Percentiles rank a stretch among this genome's conserved stretches.
Evolutionary conservation across 495 filamentous ascomycete species (phyloP).

Genomic region (Penicillium desertorum): DNA sequence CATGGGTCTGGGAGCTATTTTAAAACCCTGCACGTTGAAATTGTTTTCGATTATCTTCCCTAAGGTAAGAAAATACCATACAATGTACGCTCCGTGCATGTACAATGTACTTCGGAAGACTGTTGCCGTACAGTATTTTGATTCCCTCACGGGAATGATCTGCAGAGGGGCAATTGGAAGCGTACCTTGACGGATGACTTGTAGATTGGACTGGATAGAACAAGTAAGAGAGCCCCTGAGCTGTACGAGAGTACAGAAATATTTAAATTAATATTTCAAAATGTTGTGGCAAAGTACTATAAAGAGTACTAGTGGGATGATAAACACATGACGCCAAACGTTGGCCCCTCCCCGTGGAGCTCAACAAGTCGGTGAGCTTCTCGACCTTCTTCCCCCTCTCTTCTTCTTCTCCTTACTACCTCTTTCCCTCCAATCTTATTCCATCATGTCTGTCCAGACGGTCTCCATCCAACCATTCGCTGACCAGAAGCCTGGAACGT

Average conservation of each 20-base stretch:
- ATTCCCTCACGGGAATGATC: conserved; percentile 6
- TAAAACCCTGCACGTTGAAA: not conserved
- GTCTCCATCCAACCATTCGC: conserved; percentile 81
- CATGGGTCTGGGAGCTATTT: not conserved
- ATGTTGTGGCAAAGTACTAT: not conserved
- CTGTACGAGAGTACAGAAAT: not conserved
- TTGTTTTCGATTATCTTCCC: not conserved
- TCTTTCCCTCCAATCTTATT: conserved; percentile 14
- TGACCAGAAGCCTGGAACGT: conserved; percentile 99
- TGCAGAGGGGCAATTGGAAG: conserved; percentile 2
- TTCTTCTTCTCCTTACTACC: conserved; percentile 12
- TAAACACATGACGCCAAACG: conserved; percentile 31
- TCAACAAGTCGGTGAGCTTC: conserved; percentile 32
- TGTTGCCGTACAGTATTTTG: not conserved
- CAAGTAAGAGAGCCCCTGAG: not conserved
- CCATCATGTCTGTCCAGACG: conserved; percentile 15
- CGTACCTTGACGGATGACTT: not conserved
- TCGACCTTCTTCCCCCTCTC: not conserved
- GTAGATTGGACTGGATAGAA: not conserved
- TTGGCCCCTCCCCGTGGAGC: conserved; percentile 20
- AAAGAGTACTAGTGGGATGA: conserved; percentile 23
- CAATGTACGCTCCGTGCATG: not conserved
- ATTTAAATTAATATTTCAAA: not conserved
- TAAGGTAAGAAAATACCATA: not conserved
- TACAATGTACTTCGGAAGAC: not conserved